Evolutionary conservation across 257 asterid species (phyloP).

Genomic region (Voacanga thouarsii): DNA sequence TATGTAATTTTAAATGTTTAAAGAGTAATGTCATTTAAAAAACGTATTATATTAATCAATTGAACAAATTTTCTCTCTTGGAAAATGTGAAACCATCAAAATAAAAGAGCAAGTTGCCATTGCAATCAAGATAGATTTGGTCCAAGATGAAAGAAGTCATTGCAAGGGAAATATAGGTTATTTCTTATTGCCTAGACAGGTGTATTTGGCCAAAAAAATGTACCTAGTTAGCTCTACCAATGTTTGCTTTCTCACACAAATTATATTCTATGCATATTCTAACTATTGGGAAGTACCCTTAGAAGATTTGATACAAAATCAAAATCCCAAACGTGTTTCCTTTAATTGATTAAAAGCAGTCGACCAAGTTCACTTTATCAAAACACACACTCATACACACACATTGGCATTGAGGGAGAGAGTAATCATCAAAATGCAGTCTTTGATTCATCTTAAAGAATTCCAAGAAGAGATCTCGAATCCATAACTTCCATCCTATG

Average conservation of each 20-base stretch:
- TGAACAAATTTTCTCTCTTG: background rate
- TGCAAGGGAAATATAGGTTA: background rate
- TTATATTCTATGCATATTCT: background rate
- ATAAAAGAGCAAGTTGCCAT: background rate
- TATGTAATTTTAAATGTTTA: background rate
- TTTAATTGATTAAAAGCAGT: conserved; percentile 40
- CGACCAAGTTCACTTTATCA: conserved; percentile 27
- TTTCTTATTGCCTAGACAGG: background rate
- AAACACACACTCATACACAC: conserved; percentile 18
- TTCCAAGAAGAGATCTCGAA: conserved; percentile 33
- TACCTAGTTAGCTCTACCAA: background rate
- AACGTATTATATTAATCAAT: background rate
- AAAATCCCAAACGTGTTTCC: conserved; percentile 38
- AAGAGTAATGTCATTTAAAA: background rate
- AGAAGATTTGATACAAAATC: conserved; percentile 18
- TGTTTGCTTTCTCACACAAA: no score
- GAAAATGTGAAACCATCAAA: background rate
- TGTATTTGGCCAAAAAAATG: background rate
- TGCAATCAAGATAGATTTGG: conserved; percentile 3
- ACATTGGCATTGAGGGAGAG: background rate
- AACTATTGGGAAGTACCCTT: background rate
- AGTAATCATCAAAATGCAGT: conserved; percentile 12
- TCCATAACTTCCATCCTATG: conserved; percentile 36
- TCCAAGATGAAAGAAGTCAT: background rate
- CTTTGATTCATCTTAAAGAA: conserved; percentile 9